These are phyloP conservation scores for Metschnikowia noctiluminum DNA, from an alignment of 805 yeast genomes.

Conservation along the genomic window DNA sequence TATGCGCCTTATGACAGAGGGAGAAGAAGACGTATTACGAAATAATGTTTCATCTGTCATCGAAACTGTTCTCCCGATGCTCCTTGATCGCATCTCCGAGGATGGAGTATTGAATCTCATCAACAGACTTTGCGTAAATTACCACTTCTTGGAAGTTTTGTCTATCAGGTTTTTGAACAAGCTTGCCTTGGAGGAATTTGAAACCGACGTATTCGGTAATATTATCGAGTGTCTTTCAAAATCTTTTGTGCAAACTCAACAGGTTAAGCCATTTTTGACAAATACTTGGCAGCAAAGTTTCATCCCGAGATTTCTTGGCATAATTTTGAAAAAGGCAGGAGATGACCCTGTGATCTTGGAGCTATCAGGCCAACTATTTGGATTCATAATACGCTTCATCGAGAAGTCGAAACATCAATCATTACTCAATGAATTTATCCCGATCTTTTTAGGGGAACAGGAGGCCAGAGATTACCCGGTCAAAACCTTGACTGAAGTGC, in stretches of 20 bases:
- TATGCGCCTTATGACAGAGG: slow-evolving; percentile 38
- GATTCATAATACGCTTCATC: slow-evolving; percentile 37
- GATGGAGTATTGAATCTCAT: slow-evolving; percentile 21
- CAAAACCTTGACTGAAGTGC: slow-evolving; percentile 20
- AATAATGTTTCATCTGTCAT: slow-evolving; percentile 37
- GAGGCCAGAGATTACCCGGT: slow-evolving; percentile 10
- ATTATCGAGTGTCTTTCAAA: slow-evolving; percentile 18
- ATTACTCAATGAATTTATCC: slow-evolving; percentile 37
- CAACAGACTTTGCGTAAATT: slow-evolving; percentile 35
- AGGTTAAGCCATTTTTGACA: slow-evolving; percentile 32
- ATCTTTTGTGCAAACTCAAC: slow-evolving; percentile 28
- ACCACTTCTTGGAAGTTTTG: slow-evolving; percentile 42
- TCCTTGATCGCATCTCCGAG: slow-evolving; percentile 32
- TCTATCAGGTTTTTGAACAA: slow-evolving; percentile 44
- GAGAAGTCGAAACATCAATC: slow-evolving; percentile 45
- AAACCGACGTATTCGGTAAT: slow-evolving; percentile 8
- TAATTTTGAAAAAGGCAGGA: slow-evolving; percentile 11
- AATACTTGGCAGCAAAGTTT: slow-evolving; percentile 44
- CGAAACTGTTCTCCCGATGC: slow-evolving; percentile 29
- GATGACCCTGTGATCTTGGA: slow-evolving; percentile 31
- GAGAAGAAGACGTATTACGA: slow-evolving; percentile 15
- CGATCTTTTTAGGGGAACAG: slow-evolving; percentile 31
- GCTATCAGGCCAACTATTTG: slow-evolving; percentile 39
- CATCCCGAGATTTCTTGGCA: slow-evolving; percentile 35
- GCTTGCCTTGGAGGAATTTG: slow-evolving; percentile 21